Evolutionary conservation across 1,139 yeast species (phyloP), one percentile per base, ranked within the genome.

Genomic region (Suhomyces bokatorum): DNA sequence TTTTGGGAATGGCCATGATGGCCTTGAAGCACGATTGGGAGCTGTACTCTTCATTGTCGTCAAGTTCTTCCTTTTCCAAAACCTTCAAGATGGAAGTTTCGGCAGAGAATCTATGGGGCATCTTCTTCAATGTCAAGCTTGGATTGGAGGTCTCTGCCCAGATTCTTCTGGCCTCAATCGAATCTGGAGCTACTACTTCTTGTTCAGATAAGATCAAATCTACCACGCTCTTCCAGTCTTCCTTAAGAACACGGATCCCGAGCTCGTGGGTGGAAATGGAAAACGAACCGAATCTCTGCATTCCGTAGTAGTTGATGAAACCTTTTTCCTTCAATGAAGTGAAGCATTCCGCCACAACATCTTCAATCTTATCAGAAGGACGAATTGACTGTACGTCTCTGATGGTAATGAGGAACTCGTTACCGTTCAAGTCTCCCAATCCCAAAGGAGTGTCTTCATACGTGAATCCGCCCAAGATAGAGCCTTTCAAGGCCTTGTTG

Each of bases 241-340:
- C 82, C 43, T 80, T 75, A 42, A 93, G 70, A 28, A 93, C 71
- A 49, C 77, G 78, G 49, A 80, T 80, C 40, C 99, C 99, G 43
- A 90, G 75, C 29, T 77, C 79, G 64, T 93, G 97, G 0, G 99
- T 91, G 1, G 98, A 88, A 26, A 89, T 75, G 8, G 97, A 87
- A 59, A 90, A 93, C 0, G 99, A 90, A 28, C 99, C 99, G 63
- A 93, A 93, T 60, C 99, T 73, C 70, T 93, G 99, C 95, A 93
- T 85, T 16, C 99, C 99, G 60, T 79, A 93, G 63, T 95, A 93
- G 63, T 93, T 93, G 54, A 93, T 85, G 55, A 88, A 93, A 0
- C 99, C 99, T 27, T 77, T 73, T 1, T 72, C 73, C 43, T 72
- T 70, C 45, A 93, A 70, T 0, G 90, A 78, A 4, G 70, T 60